Conservation (phyloP, 73 alveolate species). For the Paramecium biaurelia region DNA sequence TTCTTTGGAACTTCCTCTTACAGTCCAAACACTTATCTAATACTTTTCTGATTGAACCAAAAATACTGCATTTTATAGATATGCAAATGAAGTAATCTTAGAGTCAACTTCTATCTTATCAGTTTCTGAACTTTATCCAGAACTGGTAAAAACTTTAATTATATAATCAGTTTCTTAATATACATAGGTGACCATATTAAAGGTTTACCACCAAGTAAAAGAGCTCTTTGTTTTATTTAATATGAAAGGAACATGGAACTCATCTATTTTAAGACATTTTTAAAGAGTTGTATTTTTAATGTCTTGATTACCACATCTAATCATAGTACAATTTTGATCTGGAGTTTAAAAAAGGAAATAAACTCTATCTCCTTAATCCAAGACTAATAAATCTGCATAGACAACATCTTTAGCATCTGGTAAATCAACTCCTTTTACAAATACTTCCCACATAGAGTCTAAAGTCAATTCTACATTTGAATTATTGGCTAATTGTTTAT, state of each 20-base stretch:
- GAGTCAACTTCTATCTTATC: neutral
- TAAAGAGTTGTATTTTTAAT: neutral
- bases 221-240: neutral
- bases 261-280: neutral
- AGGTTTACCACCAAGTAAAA: neutral
- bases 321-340: neutral
- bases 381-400: neutral
- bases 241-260: neutral
- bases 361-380: neutral
- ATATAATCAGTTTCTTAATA: neutral
- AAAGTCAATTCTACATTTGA: neutral
- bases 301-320: neutral
- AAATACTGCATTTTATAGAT: neutral
- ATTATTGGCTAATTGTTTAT: neutral
- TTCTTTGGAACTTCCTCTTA: neutral
- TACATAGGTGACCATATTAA: neutral
- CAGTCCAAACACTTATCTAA: neutral
- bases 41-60: neutral
- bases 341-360: neutral
- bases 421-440: neutral
- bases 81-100: neutral
- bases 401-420: conserved; percentile 22
- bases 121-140: neutral
- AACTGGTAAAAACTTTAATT: neutral
- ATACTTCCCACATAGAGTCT: neutral